phyloP scores from a whole-genome alignment of 2,329 filamentous ascomycete species.

The Colletotrichum endophyticum region DNA sequence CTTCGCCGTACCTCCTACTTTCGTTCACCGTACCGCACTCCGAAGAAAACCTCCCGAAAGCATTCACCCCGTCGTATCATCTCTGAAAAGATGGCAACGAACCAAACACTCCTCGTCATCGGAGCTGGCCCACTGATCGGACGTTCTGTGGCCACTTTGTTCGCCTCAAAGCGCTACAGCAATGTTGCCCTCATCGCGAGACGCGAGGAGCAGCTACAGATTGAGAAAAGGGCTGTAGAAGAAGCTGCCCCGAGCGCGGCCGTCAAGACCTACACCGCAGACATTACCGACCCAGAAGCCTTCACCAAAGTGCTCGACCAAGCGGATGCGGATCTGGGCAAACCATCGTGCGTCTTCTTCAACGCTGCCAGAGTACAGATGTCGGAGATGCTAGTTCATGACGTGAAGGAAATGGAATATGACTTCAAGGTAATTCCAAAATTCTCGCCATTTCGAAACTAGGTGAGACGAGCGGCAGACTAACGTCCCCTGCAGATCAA shows the following conservation, averaged over 20 bases:
- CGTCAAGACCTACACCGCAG: slow-evolving; percentile 47
- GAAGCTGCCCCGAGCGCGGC: slow-evolving; percentile 31
- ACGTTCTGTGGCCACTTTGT: not conserved
- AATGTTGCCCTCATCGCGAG: slow-evolving; percentile 55
- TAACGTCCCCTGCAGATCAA: slow-evolving; percentile 37
- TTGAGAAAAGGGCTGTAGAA: slow-evolving; percentile 36
- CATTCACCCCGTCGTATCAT: not conserved
- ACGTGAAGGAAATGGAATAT: slow-evolving; percentile 48
- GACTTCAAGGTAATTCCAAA: slow-evolving; percentile 48
- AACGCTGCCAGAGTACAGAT: slow-evolving; percentile 55
- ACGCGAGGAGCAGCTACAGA: slow-evolving; percentile 41
- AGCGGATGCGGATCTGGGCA: slow-evolving; percentile 42
- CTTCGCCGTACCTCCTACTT: not conserved
- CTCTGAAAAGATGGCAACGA: not conserved
- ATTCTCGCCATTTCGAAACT: not conserved
- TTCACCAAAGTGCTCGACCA: slow-evolving; percentile 43
- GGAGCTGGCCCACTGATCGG: not conserved
- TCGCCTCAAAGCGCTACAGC: not conserved
- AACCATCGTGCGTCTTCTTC: slow-evolving; percentile 54
- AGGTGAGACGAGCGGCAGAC: not conserved
- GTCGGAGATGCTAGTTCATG: slow-evolving; percentile 43
- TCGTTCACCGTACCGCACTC: not conserved
- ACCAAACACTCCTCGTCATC: slow-evolving; percentile 17
- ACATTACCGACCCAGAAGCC: slow-evolving; percentile 43
- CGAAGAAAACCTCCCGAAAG: not conserved